phyloP scores from a whole-genome alignment of 2,329 filamentous ascomycete species.

The Lasiodiplodia sp. region DNA sequence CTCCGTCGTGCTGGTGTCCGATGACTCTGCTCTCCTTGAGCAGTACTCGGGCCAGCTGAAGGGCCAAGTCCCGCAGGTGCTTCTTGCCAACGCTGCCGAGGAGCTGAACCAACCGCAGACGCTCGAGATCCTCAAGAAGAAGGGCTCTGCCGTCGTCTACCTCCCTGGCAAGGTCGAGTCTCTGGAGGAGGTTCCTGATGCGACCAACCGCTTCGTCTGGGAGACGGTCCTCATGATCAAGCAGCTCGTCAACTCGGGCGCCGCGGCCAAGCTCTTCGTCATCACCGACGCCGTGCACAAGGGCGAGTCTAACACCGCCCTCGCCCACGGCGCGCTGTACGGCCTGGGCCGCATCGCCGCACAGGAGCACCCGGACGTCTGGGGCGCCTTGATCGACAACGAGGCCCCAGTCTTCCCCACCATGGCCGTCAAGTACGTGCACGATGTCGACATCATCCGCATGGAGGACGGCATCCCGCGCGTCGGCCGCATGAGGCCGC shows the following conservation, averaged over 20 bases:
- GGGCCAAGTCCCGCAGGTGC: constrained; percentile 23
- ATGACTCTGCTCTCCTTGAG: constrained; percentile 34
- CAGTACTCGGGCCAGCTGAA: constrained; percentile 36
- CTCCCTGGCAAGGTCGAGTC: constrained; percentile 32
- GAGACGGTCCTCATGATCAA: constrained; percentile 37
- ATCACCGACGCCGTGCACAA: constrained; percentile 40
- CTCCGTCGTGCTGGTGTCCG: constrained; percentile 39
- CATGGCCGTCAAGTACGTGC: constrained; percentile 49
- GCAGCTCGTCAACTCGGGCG: constrained; percentile 30
- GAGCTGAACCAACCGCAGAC: constrained; percentile 12
- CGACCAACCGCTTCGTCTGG: constrained; percentile 35
- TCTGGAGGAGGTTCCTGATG: constrained; percentile 30
- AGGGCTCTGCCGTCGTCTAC: constrained; percentile 34
- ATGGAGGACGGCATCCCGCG: constrained; percentile 49
- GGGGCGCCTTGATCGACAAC: constrained; percentile 50
- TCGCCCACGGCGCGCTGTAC: constrained; percentile 46
- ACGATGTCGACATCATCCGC: constrained; percentile 47
- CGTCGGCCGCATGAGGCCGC: constrained; percentile 42
- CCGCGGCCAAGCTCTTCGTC: constrained; percentile 39
- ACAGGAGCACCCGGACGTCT: constrained; percentile 49
- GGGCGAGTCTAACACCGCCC: constrained; percentile 39
- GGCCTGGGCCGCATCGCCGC: constrained; percentile 50
- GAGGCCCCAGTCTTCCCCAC: constrained; percentile 44
- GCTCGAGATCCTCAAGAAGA: constrained; percentile 26
- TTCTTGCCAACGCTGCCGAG: background rate